Evolutionary conservation across 2,329 filamentous ascomycete genomes (phyloP).

Genomic region (Akanthomyces muscarius): DNA sequence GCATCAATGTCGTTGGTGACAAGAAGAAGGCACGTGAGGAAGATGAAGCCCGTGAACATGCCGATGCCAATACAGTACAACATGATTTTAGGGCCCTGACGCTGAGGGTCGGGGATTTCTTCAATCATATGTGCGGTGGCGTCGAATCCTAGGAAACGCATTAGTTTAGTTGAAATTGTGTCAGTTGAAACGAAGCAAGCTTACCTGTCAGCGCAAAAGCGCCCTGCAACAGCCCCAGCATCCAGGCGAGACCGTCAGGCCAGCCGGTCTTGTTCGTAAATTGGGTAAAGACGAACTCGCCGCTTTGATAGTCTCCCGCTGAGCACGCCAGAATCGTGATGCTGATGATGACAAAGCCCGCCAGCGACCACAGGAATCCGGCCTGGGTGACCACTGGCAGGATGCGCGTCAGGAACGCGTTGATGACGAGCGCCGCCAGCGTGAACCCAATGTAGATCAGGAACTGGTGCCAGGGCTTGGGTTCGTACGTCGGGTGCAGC

Average conservation of each 20-base stretch:
- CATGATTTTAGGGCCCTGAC: slow-evolving; percentile 63
- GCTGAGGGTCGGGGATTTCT: slow-evolving; percentile 55
- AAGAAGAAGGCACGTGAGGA: slow-evolving; percentile 60
- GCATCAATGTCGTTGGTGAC: slow-evolving; percentile 54
- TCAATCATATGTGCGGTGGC: slow-evolving; percentile 50
- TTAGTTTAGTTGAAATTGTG: neutral
- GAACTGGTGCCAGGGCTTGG: slow-evolving; percentile 67
- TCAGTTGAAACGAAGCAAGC: neutral
- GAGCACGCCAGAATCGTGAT: slow-evolving; percentile 65
- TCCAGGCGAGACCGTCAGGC: slow-evolving; percentile 62
- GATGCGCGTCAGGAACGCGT: slow-evolving; percentile 54
- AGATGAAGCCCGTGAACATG: slow-evolving; percentile 58
- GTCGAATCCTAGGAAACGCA: slow-evolving; percentile 38
- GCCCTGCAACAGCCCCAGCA: slow-evolving; percentile 51
- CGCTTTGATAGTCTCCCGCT: slow-evolving; percentile 61
- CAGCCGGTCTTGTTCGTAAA: slow-evolving; percentile 68
- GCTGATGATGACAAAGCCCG: slow-evolving; percentile 65
- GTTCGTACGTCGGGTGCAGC: slow-evolving; percentile 52
- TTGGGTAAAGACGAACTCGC: slow-evolving; percentile 59
- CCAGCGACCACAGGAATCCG: slow-evolving; percentile 67
- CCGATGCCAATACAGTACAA: slow-evolving; percentile 61
- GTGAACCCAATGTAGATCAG: slow-evolving; percentile 66
- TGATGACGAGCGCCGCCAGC: slow-evolving; percentile 57
- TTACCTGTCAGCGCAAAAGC: slow-evolving; percentile 42
- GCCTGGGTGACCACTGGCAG: slow-evolving; percentile 64